A percentile compares a stretch with the other conserved stretches of the same genome.
Evolutionary conservation across 2,329 filamentous ascomycete species (phyloP).

Genomic region (Pseudogymnoascus sp.): DNA sequence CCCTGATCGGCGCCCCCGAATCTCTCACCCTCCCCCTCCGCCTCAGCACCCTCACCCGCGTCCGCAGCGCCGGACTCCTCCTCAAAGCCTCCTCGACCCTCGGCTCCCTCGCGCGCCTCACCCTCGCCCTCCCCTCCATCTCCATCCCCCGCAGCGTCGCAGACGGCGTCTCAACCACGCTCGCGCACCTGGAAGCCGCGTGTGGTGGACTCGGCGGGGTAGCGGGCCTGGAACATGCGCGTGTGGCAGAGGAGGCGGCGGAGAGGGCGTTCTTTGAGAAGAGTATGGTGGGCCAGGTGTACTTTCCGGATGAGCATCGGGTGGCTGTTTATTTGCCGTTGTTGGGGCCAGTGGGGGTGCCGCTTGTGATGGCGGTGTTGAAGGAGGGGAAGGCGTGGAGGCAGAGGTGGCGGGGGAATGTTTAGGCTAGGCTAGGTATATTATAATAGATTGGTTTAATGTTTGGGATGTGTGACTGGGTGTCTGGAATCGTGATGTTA

Average conservation of each 20-base stretch:
- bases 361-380: constrained; percentile 71
- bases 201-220: constrained; percentile 61
- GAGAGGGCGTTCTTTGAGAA: constrained; percentile 97
- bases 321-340: constrained; percentile 91
- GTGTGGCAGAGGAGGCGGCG: constrained; percentile 78
- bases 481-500: background rate
- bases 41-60: constrained; percentile 74
- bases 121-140: constrained; percentile 76
- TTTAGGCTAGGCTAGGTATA: background rate
- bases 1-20: constrained; percentile 76
- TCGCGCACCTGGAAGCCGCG: constrained; percentile 67
- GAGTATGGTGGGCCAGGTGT: constrained; percentile 97
- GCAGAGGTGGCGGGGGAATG: constrained; percentile 18
- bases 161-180: constrained; percentile 71
- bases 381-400: constrained; percentile 61
- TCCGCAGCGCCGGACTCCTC: constrained; percentile 76
- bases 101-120: constrained; percentile 83
- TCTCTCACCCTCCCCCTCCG: constrained; percentile 71
- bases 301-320: constrained; percentile 98
- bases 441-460: background rate
- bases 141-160: constrained; percentile 84
- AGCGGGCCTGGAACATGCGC: constrained; percentile 69
- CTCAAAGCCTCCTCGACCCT: constrained; percentile 87
- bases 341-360: constrained; percentile 83
- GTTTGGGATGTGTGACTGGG: background rate